Evolutionary conservation across 345 rosid species (phyloP).

Genomic region (Schrenkiella parvula): DNA sequence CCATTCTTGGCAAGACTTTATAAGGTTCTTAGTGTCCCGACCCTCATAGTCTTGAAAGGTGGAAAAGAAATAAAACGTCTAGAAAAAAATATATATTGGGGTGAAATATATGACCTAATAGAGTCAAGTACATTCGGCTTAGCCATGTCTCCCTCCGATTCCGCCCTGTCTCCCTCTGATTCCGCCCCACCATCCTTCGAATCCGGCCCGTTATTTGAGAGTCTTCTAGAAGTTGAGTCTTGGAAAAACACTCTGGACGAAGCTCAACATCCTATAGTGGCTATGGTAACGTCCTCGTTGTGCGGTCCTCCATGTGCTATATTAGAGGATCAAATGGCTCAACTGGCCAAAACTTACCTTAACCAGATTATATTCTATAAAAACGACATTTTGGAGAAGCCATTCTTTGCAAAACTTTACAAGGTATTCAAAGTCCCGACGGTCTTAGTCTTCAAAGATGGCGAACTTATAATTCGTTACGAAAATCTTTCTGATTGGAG

Average conservation of each 20-base stretch:
- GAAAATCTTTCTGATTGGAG: not conserved
- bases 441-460: not conserved
- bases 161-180: not conserved
- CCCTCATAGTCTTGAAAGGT: not conserved
- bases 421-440: not conserved
- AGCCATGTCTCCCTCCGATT: not conserved
- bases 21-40: not conserved
- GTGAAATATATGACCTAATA: not conserved
- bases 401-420: not conserved
- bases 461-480: not conserved
- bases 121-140: too few relatives aligned
- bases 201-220: not conserved
- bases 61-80: not conserved
- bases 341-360: not conserved
- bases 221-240: not conserved
- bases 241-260: not conserved
- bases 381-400: not conserved
- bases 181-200: not conserved
- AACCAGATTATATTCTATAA: not conserved
- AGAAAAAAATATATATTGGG: not conserved
- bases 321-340: not conserved
- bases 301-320: not conserved
- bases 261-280: not conserved
- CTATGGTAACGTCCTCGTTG: not conserved
- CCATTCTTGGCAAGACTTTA: not conserved